These are phyloP conservation scores for Casaregolazyma lundiana DNA, from an alignment of 1,139 yeast genomes.

Conservation along the genomic window DNA sequence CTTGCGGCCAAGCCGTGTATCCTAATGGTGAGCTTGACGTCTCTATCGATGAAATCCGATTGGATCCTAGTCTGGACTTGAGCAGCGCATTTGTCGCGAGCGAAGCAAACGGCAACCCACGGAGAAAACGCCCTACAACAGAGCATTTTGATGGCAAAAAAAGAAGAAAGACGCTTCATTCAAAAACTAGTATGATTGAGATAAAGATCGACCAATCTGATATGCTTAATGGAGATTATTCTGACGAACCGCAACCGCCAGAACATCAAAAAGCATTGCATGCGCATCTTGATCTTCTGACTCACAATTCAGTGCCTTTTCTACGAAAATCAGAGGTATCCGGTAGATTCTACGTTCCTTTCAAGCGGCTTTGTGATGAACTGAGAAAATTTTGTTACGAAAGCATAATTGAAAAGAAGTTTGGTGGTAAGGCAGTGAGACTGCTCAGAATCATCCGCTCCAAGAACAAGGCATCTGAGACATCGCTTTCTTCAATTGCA, in stretches of 20 bases:
- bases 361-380: constrained; percentile 29
- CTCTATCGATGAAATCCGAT: constrained; percentile 31
- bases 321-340: constrained; percentile 32
- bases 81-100: constrained; percentile 18
- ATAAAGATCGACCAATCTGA: constrained; percentile 14
- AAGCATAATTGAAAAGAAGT: constrained; percentile 45
- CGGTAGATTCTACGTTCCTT: constrained; percentile 42
- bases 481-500: constrained; percentile 70
- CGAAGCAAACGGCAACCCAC: not conserved
- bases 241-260: constrained; percentile 2
- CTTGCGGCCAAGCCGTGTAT: constrained; percentile 27
- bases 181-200: constrained; percentile 38
- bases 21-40: constrained; percentile 30
- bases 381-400: constrained; percentile 59
- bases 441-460: constrained; percentile 64
- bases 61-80: constrained; percentile 30
- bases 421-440: constrained; percentile 51
- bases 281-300: constrained; percentile 36
- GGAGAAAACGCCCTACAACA: constrained; percentile 30
- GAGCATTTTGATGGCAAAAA: constrained; percentile 12
- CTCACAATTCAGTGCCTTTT: constrained; percentile 26
- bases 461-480: constrained; percentile 75
- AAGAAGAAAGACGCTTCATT: constrained; percentile 40
- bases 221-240: constrained; percentile 43
- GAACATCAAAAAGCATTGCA: constrained; percentile 15